Percentiles rank a stretch among this genome's conserved stretches.
These are phyloP conservation scores for Paramecium tetraurelia DNA, from an alignment of 73 alveolate genomes.

Conservation along the genomic window DNA sequence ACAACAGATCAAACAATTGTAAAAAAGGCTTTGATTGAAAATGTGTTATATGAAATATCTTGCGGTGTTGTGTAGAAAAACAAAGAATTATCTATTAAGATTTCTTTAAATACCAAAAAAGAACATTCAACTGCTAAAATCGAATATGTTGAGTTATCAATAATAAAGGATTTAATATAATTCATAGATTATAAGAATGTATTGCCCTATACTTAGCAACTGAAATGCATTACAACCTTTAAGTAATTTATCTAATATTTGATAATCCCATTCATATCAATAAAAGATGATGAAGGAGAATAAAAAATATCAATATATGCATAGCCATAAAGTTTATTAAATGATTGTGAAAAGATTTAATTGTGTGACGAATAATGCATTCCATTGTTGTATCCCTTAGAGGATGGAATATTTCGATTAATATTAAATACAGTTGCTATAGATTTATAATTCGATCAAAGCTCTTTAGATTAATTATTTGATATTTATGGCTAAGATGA, in stretches of 20 bases:
- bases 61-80: conserved; percentile 13
- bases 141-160: conserved; percentile 14
- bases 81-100: neutral
- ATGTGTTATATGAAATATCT: neutral
- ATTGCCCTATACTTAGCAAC: neutral
- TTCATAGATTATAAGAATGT: conserved; percentile 5
- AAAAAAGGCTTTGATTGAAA: neutral
- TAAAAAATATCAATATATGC: neutral
- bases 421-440: neutral
- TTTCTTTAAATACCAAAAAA: neutral
- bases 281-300: conserved; percentile 33
- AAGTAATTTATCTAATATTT: neutral
- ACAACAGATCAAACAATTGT: conserved; percentile 22
- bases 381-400: neutral
- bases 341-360: neutral
- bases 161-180: neutral
- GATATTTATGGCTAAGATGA: neutral
- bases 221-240: conserved; percentile 16
- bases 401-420: neutral
- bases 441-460: conserved; percentile 36
- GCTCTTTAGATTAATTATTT: conserved; percentile 16
- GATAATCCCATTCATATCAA: conserved; percentile 13
- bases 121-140: neutral
- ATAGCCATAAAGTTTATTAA: neutral
- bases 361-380: conserved; percentile 15